A percentile compares a stretch with the other conserved stretches of the same genome.
These are phyloP conservation scores for Paxillus involutus DNA, from an alignment of 768 basidiomycete species.

Conservation along the genomic window DNA sequence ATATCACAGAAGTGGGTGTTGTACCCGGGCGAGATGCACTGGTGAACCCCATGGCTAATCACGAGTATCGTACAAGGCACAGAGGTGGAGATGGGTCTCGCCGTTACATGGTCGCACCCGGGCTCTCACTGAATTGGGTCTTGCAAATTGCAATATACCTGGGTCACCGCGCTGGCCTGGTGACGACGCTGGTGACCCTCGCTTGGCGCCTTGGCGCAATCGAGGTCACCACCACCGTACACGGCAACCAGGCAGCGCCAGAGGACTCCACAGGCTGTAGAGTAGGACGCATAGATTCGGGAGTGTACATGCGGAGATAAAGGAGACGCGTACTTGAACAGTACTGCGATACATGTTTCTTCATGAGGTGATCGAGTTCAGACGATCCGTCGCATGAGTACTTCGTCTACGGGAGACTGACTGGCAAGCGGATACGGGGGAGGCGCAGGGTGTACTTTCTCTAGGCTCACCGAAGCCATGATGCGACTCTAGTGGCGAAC, in stretches of 20 bases:
- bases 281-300: background rate
- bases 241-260: too few relatives aligned
- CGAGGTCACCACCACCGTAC: too few relatives aligned
- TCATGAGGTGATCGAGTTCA: slow-evolving; percentile 54
- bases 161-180: too few relatives aligned
- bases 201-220: too few relatives aligned
- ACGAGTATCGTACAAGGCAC: too few relatives aligned
- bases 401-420: slow-evolving; percentile 11
- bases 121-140: too few relatives aligned
- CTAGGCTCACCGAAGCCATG: slow-evolving; percentile 4
- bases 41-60: too few relatives aligned
- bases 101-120: too few relatives aligned
- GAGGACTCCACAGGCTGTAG: background rate
- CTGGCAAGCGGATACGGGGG: background rate
- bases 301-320: background rate
- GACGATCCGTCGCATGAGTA: slow-evolving; percentile 61
- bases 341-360: slow-evolving; percentile 57
- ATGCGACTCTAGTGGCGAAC: background rate
- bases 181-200: background rate
- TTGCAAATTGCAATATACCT: too few relatives aligned
- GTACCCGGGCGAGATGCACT: too few relatives aligned
- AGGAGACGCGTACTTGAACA: slow-evolving; percentile 49
- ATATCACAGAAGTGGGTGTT: too few relatives aligned
- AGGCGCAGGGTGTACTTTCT: slow-evolving; percentile 3
- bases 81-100: too few relatives aligned